These are phyloP conservation scores for Argentina anserina DNA, from an alignment of 306 rosid genomes.

Conservation along the genomic window DNA sequence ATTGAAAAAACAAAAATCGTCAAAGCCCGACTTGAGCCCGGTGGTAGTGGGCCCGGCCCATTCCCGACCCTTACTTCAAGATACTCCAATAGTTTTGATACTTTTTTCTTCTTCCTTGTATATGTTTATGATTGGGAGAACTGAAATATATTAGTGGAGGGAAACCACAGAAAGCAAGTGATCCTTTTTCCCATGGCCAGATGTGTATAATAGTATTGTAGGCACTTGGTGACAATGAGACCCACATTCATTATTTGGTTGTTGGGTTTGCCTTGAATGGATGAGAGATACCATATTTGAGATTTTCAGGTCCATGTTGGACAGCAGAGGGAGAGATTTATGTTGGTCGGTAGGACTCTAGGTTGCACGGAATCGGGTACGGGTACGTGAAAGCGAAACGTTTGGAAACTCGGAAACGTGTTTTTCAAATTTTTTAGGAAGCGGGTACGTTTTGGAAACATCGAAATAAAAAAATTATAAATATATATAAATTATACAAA, in stretches of 20 bases:
- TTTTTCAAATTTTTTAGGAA: too few relatives aligned
- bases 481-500: too few relatives aligned
- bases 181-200: not conserved
- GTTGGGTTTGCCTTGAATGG: not conserved
- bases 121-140: not conserved
- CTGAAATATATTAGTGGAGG: conserved; percentile 1
- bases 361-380: too few relatives aligned
- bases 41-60: too few relatives aligned
- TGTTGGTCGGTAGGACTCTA: conserved; percentile 5
- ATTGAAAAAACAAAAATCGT: too few relatives aligned
- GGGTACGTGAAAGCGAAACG: too few relatives aligned
- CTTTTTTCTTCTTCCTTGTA: not conserved
- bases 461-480: too few relatives aligned
- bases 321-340: not conserved
- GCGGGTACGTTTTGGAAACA: too few relatives aligned
- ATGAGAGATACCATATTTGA: not conserved
- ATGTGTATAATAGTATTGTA: not conserved
- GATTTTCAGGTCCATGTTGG: not conserved
- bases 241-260: conserved; percentile 11
- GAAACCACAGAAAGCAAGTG: not conserved
- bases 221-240: conserved; percentile 11
- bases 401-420: too few relatives aligned
- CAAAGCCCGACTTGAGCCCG: too few relatives aligned
- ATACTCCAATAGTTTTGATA: not conserved
- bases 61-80: too few relatives aligned